These are phyloP conservation scores for Rhizophlyctis rosea DNA, from an alignment of 192 early-diverging fungal genomes.

Conservation along the genomic window DNA sequence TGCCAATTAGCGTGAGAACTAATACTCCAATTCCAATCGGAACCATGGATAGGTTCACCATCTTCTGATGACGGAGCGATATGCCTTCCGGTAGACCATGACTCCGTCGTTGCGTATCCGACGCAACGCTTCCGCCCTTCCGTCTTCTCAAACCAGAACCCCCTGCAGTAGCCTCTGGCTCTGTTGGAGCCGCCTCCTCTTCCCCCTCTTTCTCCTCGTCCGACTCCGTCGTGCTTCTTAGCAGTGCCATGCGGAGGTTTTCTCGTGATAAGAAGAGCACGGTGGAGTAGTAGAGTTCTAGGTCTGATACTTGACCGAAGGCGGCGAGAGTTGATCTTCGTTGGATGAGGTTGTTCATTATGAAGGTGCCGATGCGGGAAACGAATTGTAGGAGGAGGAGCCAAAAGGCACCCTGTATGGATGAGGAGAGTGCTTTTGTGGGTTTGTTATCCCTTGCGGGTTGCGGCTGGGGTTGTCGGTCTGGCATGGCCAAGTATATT, in stretches of 20 bases:
- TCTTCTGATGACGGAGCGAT: slow-evolving; percentile 41
- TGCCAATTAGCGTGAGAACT: slow-evolving; percentile 51
- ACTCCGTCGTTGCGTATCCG: too few species aligned
- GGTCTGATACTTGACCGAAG: slow-evolving; percentile 77
- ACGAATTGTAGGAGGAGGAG: slow-evolving; percentile 35
- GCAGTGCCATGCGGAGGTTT: slow-evolving; percentile 44
- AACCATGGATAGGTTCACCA: slow-evolving; percentile 72
- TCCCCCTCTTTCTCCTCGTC: slow-evolving; percentile 4
- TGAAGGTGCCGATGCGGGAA: slow-evolving; percentile 63
- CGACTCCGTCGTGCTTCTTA: slow-evolving; percentile 18
- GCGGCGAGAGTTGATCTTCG: slow-evolving; percentile 67
- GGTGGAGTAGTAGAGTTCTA: slow-evolving; percentile 86
- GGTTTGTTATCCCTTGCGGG: too few species aligned
- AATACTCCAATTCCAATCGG: slow-evolving; percentile 62
- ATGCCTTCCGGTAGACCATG: not conserved
- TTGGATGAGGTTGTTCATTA: slow-evolving; percentile 73
- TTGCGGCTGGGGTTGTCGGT: too few species aligned
- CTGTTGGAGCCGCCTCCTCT: too few species aligned
- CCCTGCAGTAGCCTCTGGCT: too few species aligned
- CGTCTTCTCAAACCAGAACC: not conserved
- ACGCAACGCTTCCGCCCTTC: not conserved
- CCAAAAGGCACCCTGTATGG: slow-evolving; percentile 26
- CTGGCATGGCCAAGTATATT: too few species aligned
- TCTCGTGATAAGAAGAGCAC: slow-evolving; percentile 86
- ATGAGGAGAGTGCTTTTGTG: slow-evolving; percentile 11